Conservation (phyloP, 768 basidiomycete genomes). For the Lentinula guzmanii region DNA sequence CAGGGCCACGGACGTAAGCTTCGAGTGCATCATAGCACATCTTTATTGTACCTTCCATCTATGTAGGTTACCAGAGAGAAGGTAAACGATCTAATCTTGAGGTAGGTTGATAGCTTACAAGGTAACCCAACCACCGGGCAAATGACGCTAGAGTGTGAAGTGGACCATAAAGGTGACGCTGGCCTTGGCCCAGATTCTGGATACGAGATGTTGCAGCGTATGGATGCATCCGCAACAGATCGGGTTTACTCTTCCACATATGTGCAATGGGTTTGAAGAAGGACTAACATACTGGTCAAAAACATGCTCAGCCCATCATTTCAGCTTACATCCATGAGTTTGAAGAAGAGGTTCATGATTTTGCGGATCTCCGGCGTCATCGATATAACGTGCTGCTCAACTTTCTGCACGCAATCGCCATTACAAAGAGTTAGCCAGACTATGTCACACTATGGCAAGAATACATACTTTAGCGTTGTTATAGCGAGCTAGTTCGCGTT, state of each 20-base stretch:
- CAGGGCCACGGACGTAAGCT: constrained; percentile 36
- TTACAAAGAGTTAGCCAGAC: not conserved
- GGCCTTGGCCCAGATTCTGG: constrained; percentile 5
- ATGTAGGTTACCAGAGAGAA: not conserved
- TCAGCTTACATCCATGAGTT: constrained; percentile 64
- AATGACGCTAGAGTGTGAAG: constrained; percentile 25
- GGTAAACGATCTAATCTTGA: constrained; percentile 4
- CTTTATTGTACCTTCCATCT: constrained; percentile 79
- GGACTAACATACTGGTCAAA: constrained; percentile 20
- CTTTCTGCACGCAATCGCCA: constrained; percentile 28
- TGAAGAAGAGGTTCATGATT: constrained; percentile 62
- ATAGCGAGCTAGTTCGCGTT: constrained; percentile 84
- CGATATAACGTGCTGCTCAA: constrained; percentile 72
- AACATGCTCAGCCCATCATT: constrained; percentile 17
- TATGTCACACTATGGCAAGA: not conserved
- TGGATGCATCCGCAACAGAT: constrained; percentile 62
- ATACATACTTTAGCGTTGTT: constrained; percentile 74
- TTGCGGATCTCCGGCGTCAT: constrained; percentile 64
- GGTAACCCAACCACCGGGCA: constrained; percentile 82
- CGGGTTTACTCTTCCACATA: constrained; percentile 30
- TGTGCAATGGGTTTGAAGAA: constrained; percentile 33
- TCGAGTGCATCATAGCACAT: constrained; percentile 71
- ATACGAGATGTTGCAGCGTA: constrained; percentile 37
- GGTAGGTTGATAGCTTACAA: constrained; percentile 43
- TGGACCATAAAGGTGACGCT: not conserved